Evolutionary conservation across 108 stramenopile species (phyloP), one percentile per base, ranked within the genome.

Genomic region (Pelagomonas calceolata): DNA sequence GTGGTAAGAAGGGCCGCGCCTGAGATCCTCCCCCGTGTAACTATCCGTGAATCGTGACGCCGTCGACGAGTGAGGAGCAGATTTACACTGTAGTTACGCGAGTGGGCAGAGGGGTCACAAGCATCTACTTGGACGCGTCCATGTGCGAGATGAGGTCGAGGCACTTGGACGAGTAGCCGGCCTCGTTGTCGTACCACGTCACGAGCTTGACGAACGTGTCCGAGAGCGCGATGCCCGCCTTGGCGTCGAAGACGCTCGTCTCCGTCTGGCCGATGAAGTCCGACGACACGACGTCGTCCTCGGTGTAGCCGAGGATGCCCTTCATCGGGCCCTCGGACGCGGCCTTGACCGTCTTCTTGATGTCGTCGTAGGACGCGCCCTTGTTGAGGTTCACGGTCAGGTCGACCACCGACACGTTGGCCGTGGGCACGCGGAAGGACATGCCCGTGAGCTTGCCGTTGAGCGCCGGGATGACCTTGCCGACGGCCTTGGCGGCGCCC

Each of bases 401-500:
- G 79, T 99, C 98, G 65, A 99, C 96, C 36, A 96, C 95, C 34
- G 95, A 96, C 34, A 99, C 98, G 71, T 99, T 92, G 74, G 92
- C 91, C 44, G 94, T 95, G 34, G 98, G 98, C n/a, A 99, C 96
- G 76, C 98, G 95, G 92, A 99, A 97, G 4, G 93, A 81, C 98
- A 99, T 97, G 70, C 98, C 98, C 14, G 98, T 99, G 70, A 99
- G 92, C 92, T 98, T 98, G 37, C 97, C 95, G 73, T 97, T 95
- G 73, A 98, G 80, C 75, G 86, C 85, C 34, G 96, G 96, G 70
- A 97, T 95, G 71, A 95, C 94, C 85, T 94, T 93, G 39, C 92
- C 94, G 63, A 97, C 93, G 37, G 95, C 92, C 86, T 94, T 94
- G 78, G 95, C 95, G 36, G 96, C 93, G 73, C 96, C 92, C 32